These are phyloP conservation scores for Salicornia ramosissima DNA, from an alignment of 148 eudicot genomes.

Conservation along the genomic window DNA sequence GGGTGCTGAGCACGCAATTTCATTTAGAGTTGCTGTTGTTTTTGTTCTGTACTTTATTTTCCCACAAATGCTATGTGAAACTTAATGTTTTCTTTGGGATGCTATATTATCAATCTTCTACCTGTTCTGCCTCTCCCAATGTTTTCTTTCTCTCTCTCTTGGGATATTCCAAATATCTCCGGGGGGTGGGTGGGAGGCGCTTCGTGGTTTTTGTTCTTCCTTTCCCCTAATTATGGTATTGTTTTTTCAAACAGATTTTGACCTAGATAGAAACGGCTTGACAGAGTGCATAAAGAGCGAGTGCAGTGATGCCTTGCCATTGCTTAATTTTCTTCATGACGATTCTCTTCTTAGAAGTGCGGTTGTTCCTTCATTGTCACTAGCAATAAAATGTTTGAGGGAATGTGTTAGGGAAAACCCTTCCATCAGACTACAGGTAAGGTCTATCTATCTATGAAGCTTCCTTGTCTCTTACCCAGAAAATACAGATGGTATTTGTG, in stretches of 20 bases:
- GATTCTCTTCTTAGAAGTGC: constrained; percentile 45
- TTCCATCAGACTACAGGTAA: constrained; percentile 63
- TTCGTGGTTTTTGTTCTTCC: too few species aligned
- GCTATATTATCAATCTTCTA: background rate
- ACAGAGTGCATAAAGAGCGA: constrained; percentile 19
- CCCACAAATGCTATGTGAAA: background rate
- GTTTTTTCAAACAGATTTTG: constrained; percentile 29
- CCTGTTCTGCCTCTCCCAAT: background rate
- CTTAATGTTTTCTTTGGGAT: background rate
- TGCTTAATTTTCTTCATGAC: constrained; percentile 30
- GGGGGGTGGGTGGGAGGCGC: too few species aligned
- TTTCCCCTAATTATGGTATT: background rate
- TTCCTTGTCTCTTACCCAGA: background rate
- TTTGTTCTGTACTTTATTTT: background rate
- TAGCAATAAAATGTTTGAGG: constrained; percentile 64
- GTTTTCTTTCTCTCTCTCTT: background rate
- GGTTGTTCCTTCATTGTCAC: constrained; percentile 65
- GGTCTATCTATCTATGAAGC: constrained; percentile 1
- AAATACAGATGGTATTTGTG: background rate
- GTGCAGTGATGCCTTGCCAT: constrained; percentile 28
- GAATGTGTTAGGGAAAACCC: constrained; percentile 63
- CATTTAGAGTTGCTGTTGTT: background rate
- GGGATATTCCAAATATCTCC: too few species aligned
- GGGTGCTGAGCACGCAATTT: constrained; percentile 1
- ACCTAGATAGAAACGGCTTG: constrained; percentile 22